A percentile compares a stretch with the other conserved stretches of the same genome.
Conservation (phyloP, 495 filamentous ascomycete species). For the Tetracladium marchalianum region DNA sequence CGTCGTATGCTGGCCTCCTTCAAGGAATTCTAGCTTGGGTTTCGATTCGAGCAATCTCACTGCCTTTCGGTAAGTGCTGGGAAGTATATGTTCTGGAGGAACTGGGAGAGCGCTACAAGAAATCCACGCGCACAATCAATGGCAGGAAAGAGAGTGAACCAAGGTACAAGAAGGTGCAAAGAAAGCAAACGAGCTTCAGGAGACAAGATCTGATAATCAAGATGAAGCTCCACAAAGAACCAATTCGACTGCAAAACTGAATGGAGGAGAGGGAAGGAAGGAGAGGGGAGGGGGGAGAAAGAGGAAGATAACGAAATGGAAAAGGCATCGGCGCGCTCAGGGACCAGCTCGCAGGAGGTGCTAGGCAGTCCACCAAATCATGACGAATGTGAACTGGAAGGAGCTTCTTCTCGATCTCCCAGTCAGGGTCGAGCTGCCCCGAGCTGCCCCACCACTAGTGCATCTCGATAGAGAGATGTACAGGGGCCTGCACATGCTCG, state of each 20-base stretch:
- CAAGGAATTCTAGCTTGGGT: not conserved
- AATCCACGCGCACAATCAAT: conserved; percentile 6
- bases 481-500: not conserved
- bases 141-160: too few relatives aligned
- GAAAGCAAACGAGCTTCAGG: not conserved
- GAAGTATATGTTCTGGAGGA: too few relatives aligned
- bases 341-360: not conserved
- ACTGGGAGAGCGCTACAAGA: not conserved
- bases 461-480: conserved; percentile 5
- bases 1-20: not conserved
- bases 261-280: not conserved
- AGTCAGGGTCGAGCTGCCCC: conserved; percentile 1
- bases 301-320: not conserved
- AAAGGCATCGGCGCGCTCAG: not conserved
- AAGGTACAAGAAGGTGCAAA: not conserved
- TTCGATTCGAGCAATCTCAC: too few relatives aligned
- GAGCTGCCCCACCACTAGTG: conserved; percentile 15
- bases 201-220: too few relatives aligned
- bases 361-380: not conserved
- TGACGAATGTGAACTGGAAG: not conserved
- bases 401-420: not conserved
- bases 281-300: not conserved
- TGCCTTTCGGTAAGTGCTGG: too few relatives aligned
- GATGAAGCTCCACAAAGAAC: too few relatives aligned
- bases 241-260: not conserved